Base-by-base conservation (phyloP, 202 grass and related monocot genomes). In the Carex arenaria region DNA sequence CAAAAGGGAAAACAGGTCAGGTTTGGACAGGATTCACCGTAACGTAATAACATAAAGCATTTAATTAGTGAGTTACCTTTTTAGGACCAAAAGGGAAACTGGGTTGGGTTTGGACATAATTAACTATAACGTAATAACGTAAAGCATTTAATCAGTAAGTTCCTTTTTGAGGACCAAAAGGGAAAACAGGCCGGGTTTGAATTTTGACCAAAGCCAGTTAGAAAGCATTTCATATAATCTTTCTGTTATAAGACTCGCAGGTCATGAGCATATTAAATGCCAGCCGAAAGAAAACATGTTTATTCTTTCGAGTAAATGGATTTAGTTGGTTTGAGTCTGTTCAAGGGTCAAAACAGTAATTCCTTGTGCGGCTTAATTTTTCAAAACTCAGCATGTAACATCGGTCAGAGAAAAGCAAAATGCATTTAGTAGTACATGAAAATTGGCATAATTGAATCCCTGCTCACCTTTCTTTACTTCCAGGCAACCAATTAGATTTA, bases 401-500 rank as follows among this genome's bases (percentile, higher is more conserved):
- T 74, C 8, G 22, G 9, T 13, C 52, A 17, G 47, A 54, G 42
- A 54, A 74, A 74, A 53, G 19, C 30, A 53, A 18, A 68, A 7
- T 42, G 65, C 65, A 68, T 40, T 72, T 72, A 72, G n/a, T 43
- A 70, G 15, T 72, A 72, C 7, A 1, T n/a, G n/a, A 26, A 36
- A 57, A n/a, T 78, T 78, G 15, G 53, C 69, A 78, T 57, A 19
- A 78, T 34, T 6, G 20, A 59, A 60, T n/a, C 73, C 30, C 73
- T 78, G 26, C 31, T 59, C 7, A 60, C 19, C 9, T 78, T 78
- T 78, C 72, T 78, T 17, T 74, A 74, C 70, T 30, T 74, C 12
- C 53, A 60, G 73, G 10, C 3, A 72, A 26, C 19, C 5, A 72
- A 40, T 40, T 40, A 40, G 38, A 23, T 47, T 51, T 72, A 72